Evolutionary conservation across 352 stramenopile species (phyloP), one percentile per base, ranked within the genome.

Genomic region (Phytopythium kandeliae): DNA sequence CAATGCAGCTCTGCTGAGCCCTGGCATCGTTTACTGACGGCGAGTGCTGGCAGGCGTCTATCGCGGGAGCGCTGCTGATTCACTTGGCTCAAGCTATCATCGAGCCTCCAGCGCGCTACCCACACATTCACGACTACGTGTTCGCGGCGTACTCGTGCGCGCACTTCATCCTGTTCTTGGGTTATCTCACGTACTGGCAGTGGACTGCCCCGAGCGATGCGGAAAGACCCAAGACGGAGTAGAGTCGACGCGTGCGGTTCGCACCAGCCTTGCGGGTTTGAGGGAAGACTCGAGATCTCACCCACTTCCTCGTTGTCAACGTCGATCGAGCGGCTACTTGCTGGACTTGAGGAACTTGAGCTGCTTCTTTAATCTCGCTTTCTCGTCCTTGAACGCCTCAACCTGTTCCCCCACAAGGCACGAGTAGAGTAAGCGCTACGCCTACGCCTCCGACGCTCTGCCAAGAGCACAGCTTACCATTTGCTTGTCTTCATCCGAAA

Each of bases 341-440:
- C 51, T 76, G 40, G 61, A 73, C 57, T 85, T 75, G 54, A 91
- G 40, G 34, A 86, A 76, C 62, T 89, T 88, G 54, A 94, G 77
- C 60, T 94, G 71, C 60, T 90, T 86, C 58, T 94, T 90, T 57
- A 92, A 57, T 62, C 81, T 70, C 21, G 79, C 68, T 54, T 94
- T 94, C 55, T 94, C 84, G 54, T 90, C 77, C 55, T 92, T 92
- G 63, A 86, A 92, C 31, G 79, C 81, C 72, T 92, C 71, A 35
- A 88, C 37, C 82, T 92, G 55, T 4, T 49, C 33, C 15, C 17
- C 26, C 2, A 24, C 16, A 7, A 38, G 28, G 11, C 17, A 26
- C 4, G 2, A 24, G 13, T 1, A 6, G 7, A 2, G 33, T 48
- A n/a, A 30, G 13, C 4, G 17, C 13, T 13, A 35, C 30, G 9